Conservation (phyloP, 192 early-diverging fungal genomes). For the Backusella australiensis region DNA sequence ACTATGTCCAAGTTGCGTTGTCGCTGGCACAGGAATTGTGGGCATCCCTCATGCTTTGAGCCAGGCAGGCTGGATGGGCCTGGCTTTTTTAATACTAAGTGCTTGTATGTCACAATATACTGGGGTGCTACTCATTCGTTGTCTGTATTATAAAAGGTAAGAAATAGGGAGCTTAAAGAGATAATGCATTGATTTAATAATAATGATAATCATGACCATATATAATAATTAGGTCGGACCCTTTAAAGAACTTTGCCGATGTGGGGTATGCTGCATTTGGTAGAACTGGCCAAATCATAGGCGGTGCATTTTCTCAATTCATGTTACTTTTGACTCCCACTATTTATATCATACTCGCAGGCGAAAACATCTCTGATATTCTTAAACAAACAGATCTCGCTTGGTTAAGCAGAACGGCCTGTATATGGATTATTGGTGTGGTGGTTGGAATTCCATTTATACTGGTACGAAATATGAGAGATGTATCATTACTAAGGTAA, state of each 20-base stretch:
- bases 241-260: constrained; percentile 39
- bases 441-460: constrained; percentile 72
- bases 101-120: constrained; percentile 55
- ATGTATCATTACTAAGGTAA: constrained; percentile 55
- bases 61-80: constrained; percentile 55
- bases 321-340: constrained; percentile 65
- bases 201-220: not conserved
- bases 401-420: constrained; percentile 47
- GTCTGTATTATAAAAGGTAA: constrained; percentile 41
- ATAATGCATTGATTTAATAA: not conserved
- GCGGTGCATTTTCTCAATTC: constrained; percentile 56
- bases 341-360: constrained; percentile 74
- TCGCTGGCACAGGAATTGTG: constrained; percentile 51
- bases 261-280: constrained; percentile 79
- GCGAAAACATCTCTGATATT: constrained; percentile 64
- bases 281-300: constrained; percentile 53
- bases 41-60: constrained; percentile 56
- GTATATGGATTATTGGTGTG: constrained; percentile 64
- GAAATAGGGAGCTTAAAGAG: not conserved
- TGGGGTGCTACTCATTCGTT: constrained; percentile 52
- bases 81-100: constrained; percentile 39
- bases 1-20: constrained; percentile 13
- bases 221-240: not conserved
- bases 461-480: constrained; percentile 68
- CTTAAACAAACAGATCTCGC: constrained; percentile 32